These are phyloP conservation scores for Passiflora organensis DNA, from an alignment of 345 rosid genomes.

Conservation along the genomic window DNA sequence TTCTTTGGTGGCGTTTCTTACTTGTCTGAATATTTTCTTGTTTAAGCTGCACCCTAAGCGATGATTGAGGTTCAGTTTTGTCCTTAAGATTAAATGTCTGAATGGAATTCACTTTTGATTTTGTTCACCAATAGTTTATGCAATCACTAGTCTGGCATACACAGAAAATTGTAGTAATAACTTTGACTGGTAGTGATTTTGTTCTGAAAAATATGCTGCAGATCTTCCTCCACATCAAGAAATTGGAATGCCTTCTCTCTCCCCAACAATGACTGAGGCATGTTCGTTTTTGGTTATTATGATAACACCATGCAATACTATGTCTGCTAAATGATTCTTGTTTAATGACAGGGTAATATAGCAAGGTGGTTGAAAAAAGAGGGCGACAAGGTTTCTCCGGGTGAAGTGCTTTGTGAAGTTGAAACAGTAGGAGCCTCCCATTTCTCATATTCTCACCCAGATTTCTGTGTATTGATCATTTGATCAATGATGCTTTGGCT, in stretches of 20 bases:
- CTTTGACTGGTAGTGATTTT: neutral
- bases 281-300: conserved; percentile 13
- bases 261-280: conserved; percentile 98
- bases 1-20: too few species aligned
- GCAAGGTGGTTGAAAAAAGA: conserved; percentile 97
- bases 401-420: conserved; percentile 99
- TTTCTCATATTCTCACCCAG: conserved; percentile 6
- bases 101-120: too few species aligned
- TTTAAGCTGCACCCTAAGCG: neutral
- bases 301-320: conserved; percentile 1
- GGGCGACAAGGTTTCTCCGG: conserved; percentile 80
- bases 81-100: neutral
- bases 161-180: too few species aligned
- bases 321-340: conserved; percentile 16
- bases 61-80: neutral
- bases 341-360: conserved; percentile 76
- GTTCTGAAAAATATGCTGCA: conserved; percentile 39
- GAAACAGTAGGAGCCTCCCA: conserved; percentile 91
- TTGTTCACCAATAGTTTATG: too few species aligned
- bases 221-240: conserved; percentile 94
- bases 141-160: neutral
- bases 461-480: conserved; percentile 6
- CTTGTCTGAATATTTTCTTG: neutral
- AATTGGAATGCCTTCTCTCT: conserved; percentile 99
- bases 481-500: conserved; percentile 9